Base-by-base conservation (phyloP, 2,329 filamentous ascomycete genomes). In the Paraconiothyrium brasiliense region DNA sequence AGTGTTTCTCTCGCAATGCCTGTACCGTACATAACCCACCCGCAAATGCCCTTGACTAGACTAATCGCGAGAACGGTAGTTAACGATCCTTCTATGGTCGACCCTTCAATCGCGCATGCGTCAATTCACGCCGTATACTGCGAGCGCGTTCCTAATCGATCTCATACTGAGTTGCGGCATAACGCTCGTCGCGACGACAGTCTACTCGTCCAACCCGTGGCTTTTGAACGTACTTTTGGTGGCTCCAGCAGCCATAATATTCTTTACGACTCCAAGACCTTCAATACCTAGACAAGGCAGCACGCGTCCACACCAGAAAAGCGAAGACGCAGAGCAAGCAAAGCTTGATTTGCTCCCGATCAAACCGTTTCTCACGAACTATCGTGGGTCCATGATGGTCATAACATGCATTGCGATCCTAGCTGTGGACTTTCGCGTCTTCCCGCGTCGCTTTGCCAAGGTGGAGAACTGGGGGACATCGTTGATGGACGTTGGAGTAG, bases 381-480 rank as follows among this genome's bases (percentile, higher is more conserved):
- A 97, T 75, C 90, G 95, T 57, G 94, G 93, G 2, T 88, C 89
- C 54, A 97, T 99, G 93, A 89, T 99, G 85, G 85, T 97, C 54
- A 86, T 92, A 67, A 99, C 95, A 8, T 96, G 92, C 73, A 81
- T 95, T 49, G 92, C 93, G 56, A 98, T 99, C 69, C 86, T 99
- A n/a, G 95, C 95, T 16, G 95, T 99, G 55, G 95, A 99, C 79
- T 99, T 99, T 76, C 89, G 86, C 20, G 84, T 97, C 61, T 99
- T 99, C 72, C 95, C 95, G 2, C 88, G 95, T 32, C 90, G 95
- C 35, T 98, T 98, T 76, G 95, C 93, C 60, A 99, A 99, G 82
- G 95, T 97, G 2, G 95, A 99, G 80, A 97, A 92, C n/a, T 99
- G 95, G 93, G 95, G 95, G 58, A 97, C 94, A 1, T 98, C 94